Evolutionary conservation across 1,284 basidiomycete species (phyloP).

Genomic region (Malassezia yamatoensis): DNA sequence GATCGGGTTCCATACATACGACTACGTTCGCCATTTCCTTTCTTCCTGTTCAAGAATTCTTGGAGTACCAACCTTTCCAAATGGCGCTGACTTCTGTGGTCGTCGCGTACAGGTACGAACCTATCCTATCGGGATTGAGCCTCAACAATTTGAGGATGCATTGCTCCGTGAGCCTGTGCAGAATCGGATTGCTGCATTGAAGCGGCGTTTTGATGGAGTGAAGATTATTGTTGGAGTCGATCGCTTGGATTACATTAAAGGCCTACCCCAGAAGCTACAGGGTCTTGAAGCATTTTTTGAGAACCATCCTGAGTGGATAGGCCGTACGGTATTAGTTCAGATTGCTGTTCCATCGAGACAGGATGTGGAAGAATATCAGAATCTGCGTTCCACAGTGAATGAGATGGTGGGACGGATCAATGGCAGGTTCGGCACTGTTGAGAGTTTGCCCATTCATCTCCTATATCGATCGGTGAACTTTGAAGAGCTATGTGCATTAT

Average conservation of each 20-base stretch:
- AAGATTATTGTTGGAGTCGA: conserved; percentile 98
- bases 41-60: conserved; percentile 95
- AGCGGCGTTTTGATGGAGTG: conserved; percentile 81
- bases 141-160: conserved; percentile 75
- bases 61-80: conserved; percentile 91
- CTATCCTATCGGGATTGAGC: conserved; percentile 97
- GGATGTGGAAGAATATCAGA: conserved; percentile 98
- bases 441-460: conserved; percentile 98
- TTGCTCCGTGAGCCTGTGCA: conserved; percentile 68
- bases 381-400: conserved; percentile 87
- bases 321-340: conserved; percentile 88
- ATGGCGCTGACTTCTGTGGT: conserved; percentile 87
- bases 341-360: conserved; percentile 93
- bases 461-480: conserved; percentile 75
- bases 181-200: conserved; percentile 67
- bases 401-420: conserved; percentile 97
- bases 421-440: conserved; percentile 92
- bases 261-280: conserved; percentile 94
- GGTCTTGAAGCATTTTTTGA: conserved; percentile 90
- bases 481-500: conserved; percentile 90
- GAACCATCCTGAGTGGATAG: conserved; percentile 98
- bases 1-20: conserved; percentile 84
- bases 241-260: conserved; percentile 97
- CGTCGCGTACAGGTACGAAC: conserved; percentile 92
- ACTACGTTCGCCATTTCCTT: conserved; percentile 97